phyloP scores from a whole-genome alignment of 2,329 filamentous ascomycete genomes.

The Sarocladiaceae sp. region DNA sequence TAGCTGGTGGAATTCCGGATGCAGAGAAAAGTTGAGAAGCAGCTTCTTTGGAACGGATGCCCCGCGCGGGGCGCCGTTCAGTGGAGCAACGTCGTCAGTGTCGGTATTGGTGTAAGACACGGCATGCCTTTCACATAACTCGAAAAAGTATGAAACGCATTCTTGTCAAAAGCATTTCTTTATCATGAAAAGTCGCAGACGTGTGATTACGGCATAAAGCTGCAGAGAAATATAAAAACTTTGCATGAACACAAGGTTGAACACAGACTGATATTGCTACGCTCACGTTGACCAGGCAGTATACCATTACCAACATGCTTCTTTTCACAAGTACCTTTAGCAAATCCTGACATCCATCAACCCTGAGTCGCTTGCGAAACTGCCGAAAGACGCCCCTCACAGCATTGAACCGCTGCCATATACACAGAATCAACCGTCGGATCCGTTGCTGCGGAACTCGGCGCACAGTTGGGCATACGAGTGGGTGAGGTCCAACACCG shows the following conservation, averaged over 20 bases:
- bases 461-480: slow-evolving; percentile 93
- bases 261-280: too few species aligned
- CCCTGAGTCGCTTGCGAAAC: slow-evolving; percentile 7
- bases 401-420: background rate
- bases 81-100: background rate
- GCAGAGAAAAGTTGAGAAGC: background rate
- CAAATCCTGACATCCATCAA: slow-evolving; percentile 6
- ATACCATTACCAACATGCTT: too few species aligned
- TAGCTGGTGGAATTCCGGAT: background rate
- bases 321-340: background rate
- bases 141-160: too few species aligned
- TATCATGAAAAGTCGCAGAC: too few species aligned
- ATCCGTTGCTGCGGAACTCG: slow-evolving; percentile 90
- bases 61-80: slow-evolving; percentile 7
- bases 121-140: too few species aligned
- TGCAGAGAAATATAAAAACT: too few species aligned
- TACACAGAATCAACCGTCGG: slow-evolving; percentile 59
- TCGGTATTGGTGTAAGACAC: too few species aligned
- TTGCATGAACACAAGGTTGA: too few species aligned
- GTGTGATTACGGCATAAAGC: too few species aligned
- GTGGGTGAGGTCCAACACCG: slow-evolving; percentile 89
- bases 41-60: slow-evolving; percentile 3
- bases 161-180: too few species aligned
- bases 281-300: background rate
- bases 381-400: background rate